phyloP scores from a whole-genome alignment of 176 grass and related monocot genomes.

The Oryza coarctata region DNA sequence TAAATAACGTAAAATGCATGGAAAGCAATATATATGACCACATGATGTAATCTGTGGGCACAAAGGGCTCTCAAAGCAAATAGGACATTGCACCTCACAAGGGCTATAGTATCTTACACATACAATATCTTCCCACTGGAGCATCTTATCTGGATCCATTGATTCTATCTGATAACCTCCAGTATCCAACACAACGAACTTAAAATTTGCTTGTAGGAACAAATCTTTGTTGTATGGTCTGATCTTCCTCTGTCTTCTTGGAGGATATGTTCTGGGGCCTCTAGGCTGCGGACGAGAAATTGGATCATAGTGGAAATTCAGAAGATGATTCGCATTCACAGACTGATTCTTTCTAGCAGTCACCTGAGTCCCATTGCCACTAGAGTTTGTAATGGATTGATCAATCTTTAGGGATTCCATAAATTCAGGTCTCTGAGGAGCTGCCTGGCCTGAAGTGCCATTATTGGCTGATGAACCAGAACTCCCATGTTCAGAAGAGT shows the following conservation, averaged over 20 bases:
- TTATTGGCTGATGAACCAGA: slow-evolving; percentile 9
- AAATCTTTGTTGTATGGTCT: slow-evolving; percentile 96
- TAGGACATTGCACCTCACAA: slow-evolving; percentile 69
- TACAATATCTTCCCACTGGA: slow-evolving; percentile 92
- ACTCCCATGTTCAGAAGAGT: slow-evolving; percentile 36
- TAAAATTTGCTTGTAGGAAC: slow-evolving; percentile 99
- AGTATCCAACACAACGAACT: slow-evolving; percentile 83
- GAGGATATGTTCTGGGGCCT: slow-evolving; percentile 58
- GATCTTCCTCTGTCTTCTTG: slow-evolving; percentile 83
- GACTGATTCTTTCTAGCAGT: slow-evolving; percentile 68
- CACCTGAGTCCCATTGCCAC: slow-evolving; percentile 55
- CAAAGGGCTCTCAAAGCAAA: slow-evolving; percentile 87
- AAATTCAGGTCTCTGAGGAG: slow-evolving; percentile 34
- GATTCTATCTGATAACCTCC: slow-evolving; percentile 65
- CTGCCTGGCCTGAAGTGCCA: slow-evolving; percentile 16
- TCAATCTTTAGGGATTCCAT: slow-evolving; percentile 25
- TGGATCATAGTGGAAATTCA: slow-evolving; percentile 98
- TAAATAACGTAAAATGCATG: slow-evolving; percentile 87
- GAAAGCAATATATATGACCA: slow-evolving; percentile 98
- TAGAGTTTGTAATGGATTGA: slow-evolving; percentile 32
- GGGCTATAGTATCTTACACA: slow-evolving; percentile 72
- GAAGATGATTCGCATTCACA: slow-evolving; percentile 84
- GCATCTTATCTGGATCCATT: slow-evolving; percentile 97
- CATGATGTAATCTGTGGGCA: slow-evolving; percentile 97
- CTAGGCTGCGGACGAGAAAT: slow-evolving; percentile 70